Base-by-base conservation (phyloP, 176 grass and related monocot genomes). In the Cocos nucifera region DNA sequence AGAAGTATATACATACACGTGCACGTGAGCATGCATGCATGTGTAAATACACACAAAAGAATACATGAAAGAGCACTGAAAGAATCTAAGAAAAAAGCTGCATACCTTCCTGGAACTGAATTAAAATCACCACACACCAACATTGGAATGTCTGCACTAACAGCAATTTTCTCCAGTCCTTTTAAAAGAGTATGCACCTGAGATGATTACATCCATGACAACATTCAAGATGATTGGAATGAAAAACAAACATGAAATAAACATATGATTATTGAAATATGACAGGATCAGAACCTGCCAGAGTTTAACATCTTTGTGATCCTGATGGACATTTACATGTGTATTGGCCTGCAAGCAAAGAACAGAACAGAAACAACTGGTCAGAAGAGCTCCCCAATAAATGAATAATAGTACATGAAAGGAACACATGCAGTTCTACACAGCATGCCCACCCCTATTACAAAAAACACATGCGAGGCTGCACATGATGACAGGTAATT, bases 51-150 rank as follows among this genome's bases (percentile, higher is more conserved):
- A 21, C 21, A 21, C 21, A 21, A 64, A 26, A 70, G 63, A 58
- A 29, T 64, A 63, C 0, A 61, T 67, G 59, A 20, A 29, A 51
- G 56, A 63, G n/a, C 20, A 16, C 1, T 60, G 54, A 9, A 68
- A 73, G 21, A 73, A 27, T 62, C 26, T 21, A 66, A 67, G 62
- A 58, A 62, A 67, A 48, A 10, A 29, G 22, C 49, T 3, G 70
- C 57, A 6, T 60, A 78, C 94, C 94, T 99, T 69, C 88, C 94
- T 67, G 94, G 94, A 64, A 67, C 67, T 39, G 94, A 86, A 74
- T 93, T 93, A 39, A 99, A 99, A 93, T 99, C 88, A 52, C 94
- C 94, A 89, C 94, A 99, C 39, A 99, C 94, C 77, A 99, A 73
- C 94, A 99, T 99, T 48, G 94, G 94, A 93, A 99, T 99, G 66